Percentiles rank a stretch among this genome's conserved stretches.
Evolutionary conservation across 2,329 filamentous ascomycete species (phyloP).

Genomic region (Nothophaeocryptopus gaeumannii): DNA sequence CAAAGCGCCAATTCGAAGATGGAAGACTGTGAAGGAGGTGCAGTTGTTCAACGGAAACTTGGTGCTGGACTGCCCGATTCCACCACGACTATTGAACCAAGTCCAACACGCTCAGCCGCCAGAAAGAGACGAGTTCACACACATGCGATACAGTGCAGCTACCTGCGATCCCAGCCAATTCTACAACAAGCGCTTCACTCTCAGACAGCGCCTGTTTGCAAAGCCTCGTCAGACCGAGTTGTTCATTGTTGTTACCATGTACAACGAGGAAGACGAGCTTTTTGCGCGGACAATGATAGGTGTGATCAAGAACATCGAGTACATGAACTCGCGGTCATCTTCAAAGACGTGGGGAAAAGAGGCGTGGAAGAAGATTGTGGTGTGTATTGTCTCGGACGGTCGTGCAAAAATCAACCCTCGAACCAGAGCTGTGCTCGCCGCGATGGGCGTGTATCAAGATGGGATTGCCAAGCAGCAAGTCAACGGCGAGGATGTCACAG

Average conservation of each 20-base stretch:
- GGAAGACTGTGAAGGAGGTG: conserved; percentile 98
- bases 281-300: conserved; percentile 95
- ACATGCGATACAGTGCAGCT: conserved; percentile 90
- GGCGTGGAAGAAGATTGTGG: conserved; percentile 99
- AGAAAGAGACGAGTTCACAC: conserved; percentile 84
- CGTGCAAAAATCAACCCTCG: conserved; percentile 94
- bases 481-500: conserved; percentile 92
- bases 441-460: conserved; percentile 95
- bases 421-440: conserved; percentile 84
- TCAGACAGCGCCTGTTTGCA: conserved; percentile 87
- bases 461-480: conserved; percentile 98
- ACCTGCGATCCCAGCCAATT: conserved; percentile 92
- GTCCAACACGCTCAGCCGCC: conserved; percentile 74
- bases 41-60: conserved; percentile 92
- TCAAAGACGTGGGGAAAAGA: conserved; percentile 98
- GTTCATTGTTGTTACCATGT: conserved; percentile 97
- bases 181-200: conserved; percentile 81
- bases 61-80: conserved; percentile 93
- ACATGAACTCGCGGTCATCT: conserved; percentile 89
- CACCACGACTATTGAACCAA: conserved; percentile 80
- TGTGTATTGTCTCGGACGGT: conserved; percentile 94
- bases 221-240: conserved; percentile 91
- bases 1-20: conserved; percentile 70
- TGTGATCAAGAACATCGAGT: conserved; percentile 98
- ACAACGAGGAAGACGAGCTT: conserved; percentile 95